phyloP scores from a whole-genome alignment of 2,329 filamentous ascomycete genomes.

The Herpotrichia juniperi region DNA sequence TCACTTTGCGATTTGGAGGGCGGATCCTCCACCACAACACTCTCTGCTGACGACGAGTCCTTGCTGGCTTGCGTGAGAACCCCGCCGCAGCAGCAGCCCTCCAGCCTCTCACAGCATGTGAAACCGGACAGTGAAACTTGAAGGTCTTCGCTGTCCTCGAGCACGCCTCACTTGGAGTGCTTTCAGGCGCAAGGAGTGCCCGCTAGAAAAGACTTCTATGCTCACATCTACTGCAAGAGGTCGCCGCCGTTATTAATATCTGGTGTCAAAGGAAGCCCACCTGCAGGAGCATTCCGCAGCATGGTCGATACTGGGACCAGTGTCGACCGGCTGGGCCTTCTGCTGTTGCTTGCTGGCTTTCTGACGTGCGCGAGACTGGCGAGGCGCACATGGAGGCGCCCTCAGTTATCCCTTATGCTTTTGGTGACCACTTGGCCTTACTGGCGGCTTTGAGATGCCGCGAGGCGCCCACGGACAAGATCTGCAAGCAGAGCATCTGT shows the following conservation, averaged over 20 bases:
- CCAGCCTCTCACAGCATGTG: constrained; percentile 29
- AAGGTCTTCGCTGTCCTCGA: constrained; percentile 11
- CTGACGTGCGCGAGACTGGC: constrained; percentile 5
- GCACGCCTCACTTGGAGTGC: constrained; percentile 13
- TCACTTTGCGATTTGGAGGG: no score
- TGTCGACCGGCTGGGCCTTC: no score
- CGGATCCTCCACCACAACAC: no score
- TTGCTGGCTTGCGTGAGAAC: constrained; percentile 12
- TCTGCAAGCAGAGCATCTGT: constrained; percentile 23
- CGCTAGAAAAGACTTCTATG: no score
- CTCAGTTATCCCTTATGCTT: constrained; percentile 2
- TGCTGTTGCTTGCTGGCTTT: neutral
- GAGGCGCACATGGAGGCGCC: constrained; percentile 4
- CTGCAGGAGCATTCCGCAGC: no score
- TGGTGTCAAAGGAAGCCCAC: no score
- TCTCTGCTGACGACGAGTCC: constrained; percentile 28
- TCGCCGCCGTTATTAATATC: no score
- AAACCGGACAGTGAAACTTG: constrained; percentile 33
- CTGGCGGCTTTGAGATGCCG: constrained; percentile 7
- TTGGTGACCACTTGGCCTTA: constrained; percentile 5
- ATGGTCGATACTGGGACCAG: no score
- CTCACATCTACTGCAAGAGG: no score
- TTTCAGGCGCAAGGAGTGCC: no score
- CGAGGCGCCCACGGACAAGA: constrained; percentile 18
- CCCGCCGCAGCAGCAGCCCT: constrained; percentile 12